Percentiles rank a stretch among this genome's conserved stretches.
phyloP scores from a whole-genome alignment of 495 filamentous ascomycete species.

The Penicillium malachiteum region DNA sequence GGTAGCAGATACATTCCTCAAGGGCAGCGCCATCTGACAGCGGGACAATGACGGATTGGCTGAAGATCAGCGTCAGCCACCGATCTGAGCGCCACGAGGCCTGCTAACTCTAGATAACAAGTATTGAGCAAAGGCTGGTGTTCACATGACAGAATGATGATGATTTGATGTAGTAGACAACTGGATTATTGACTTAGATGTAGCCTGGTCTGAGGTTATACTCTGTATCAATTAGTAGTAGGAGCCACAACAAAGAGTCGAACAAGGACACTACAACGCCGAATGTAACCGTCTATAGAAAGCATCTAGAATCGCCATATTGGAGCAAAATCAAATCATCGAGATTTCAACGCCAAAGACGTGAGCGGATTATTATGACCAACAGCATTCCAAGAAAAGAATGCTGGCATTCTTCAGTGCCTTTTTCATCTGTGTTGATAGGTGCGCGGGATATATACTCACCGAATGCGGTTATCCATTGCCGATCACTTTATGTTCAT shows the following conservation, averaged over 20 bases:
- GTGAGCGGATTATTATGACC: not conserved
- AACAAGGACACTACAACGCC: no score
- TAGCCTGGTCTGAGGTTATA: no score
- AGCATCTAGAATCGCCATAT: no score
- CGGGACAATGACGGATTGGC: constrained; percentile 18
- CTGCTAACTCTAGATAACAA: no score
- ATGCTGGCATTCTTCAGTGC: not conserved
- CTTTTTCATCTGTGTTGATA: not conserved
- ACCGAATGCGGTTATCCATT: not conserved
- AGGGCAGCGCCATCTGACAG: constrained; percentile 16
- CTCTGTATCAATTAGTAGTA: no score
- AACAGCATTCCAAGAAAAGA: not conserved
- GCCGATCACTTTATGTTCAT: not conserved
- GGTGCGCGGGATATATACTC: not conserved
- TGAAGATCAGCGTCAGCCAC: constrained; percentile 16
- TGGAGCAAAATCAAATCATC: not conserved
- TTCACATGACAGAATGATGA: not conserved
- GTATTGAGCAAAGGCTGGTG: no score
- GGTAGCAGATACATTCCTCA: constrained; percentile 15
- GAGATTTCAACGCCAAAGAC: not conserved
- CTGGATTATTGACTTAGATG: no score
- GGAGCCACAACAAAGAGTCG: no score
- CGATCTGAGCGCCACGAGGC: constrained; percentile 6
- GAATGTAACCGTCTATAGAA: no score
- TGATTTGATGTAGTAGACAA: not conserved